Conservation (phyloP, 1,284 basidiomycete genomes). For the Puccinia hordei region DNA sequence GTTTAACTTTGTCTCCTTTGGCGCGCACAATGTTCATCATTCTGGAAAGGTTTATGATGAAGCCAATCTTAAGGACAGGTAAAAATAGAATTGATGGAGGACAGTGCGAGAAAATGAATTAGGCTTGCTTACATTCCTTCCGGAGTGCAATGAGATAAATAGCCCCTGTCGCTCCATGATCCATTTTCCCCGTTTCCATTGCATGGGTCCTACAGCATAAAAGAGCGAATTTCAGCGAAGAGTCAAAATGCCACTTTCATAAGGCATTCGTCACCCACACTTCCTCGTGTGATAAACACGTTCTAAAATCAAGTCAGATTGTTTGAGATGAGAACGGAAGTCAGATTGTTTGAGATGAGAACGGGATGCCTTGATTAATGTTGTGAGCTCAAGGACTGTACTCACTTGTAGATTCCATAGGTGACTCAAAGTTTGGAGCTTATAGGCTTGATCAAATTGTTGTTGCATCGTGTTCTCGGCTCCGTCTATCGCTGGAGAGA, state of each 20-base stretch:
- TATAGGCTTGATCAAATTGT: conserved; percentile 42
- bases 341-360: neutral
- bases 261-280: conserved; percentile 4
- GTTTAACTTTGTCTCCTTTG: conserved; percentile 33
- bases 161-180: conserved; percentile 34
- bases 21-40: conserved; percentile 50
- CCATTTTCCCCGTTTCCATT: conserved; percentile 48
- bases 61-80: neutral
- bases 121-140: conserved; percentile 43
- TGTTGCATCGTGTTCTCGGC: conserved; percentile 38
- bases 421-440: conserved; percentile 47
- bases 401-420: conserved; percentile 46
- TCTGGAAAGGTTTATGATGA: neutral
- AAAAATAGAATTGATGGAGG: neutral
- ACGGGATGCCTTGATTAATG: neutral
- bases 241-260: neutral
- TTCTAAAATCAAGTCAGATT: conserved; percentile 14
- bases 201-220: conserved; percentile 38
- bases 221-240: neutral
- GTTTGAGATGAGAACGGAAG: neutral
- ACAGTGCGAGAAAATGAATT: neutral
- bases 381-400: neutral
- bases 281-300: conserved; percentile 49
- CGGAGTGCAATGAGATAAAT: conserved; percentile 49
- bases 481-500: conserved; percentile 18